Evolutionary conservation across 345 rosid genomes (phyloP).

Genomic region (Mangifera indica): DNA sequence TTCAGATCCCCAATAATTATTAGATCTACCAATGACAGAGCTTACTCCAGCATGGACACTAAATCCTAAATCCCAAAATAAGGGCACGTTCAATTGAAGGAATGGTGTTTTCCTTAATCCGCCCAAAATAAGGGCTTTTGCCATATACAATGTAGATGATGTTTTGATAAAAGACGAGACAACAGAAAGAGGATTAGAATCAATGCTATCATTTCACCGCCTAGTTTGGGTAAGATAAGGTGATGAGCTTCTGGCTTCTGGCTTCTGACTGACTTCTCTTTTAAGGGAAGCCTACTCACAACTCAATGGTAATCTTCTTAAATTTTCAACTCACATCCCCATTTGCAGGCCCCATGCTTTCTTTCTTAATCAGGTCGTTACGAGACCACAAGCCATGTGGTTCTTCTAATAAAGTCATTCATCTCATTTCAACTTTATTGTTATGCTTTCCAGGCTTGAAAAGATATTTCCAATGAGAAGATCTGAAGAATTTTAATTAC

Average conservation of each 20-base stretch:
- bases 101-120: too few relatives aligned
- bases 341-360: background rate
- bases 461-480: background rate
- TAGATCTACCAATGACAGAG: background rate
- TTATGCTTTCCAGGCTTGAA: constrained; percentile 8
- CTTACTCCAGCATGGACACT: background rate
- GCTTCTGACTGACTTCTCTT: constrained; percentile 23
- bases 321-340: background rate
- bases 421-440: background rate
- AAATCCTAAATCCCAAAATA: background rate
- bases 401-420: background rate
- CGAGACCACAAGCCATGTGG: background rate
- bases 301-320: background rate
- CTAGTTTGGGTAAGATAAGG: background rate
- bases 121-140: too few relatives aligned
- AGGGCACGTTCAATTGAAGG: background rate
- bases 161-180: too few relatives aligned
- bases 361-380: background rate
- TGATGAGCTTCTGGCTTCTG: constrained; percentile 1
- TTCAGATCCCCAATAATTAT: background rate
- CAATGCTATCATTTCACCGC: constrained; percentile 18
- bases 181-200: background rate
- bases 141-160: too few relatives aligned
- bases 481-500: background rate
- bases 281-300: constrained; percentile 25